Evolutionary conservation across 352 stramenopile genomes (phyloP), one percentile per base, ranked within the genome.

Genomic region (Globisporangium megalacanthum): DNA sequence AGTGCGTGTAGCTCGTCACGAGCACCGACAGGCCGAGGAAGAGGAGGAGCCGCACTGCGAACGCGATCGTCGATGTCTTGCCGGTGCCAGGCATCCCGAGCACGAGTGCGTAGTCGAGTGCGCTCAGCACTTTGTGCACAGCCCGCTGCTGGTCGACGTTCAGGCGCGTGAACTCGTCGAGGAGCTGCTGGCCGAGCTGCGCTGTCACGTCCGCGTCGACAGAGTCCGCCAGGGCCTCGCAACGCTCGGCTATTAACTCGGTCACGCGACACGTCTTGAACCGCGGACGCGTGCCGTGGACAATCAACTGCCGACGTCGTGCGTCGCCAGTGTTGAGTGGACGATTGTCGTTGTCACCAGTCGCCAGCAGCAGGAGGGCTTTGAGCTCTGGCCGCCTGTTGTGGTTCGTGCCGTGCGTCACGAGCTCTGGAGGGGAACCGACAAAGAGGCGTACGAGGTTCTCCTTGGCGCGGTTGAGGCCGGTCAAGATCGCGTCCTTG

Each of bases 1-100:
- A 94, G 70, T 99, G 95, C 4, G 97, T 99, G 68, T 99, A 99
- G 44, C 90, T 97, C 25, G 96, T 98, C 31, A 99, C 79, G 6
- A 99, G 75, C 33, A 99, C 96, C 11, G 91, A 92, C 54, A 96
- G 92, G 1, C 95, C 95, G 14, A 90, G 66, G 31, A 89, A 94
- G 14, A 97, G 66, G 45, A 99, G 63, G 20, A 98, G 68, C 6
- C 92, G 80, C 51, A 97, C 91, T 4, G 97, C 76, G 57, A 98
- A 99, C 37, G 86, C 80, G 45, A 99, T 96, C 11, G 94, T 99
- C 37, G 86, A 96, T 0, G 95, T 98, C 71, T 99, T 99, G 29
- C 97, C 97, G 6, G 94, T 98, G 48, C 94, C 95, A 6, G 95
- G 95, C 75, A 98, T 95, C 48, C 95, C 96, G 51, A 98, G 75